Conservation (phyloP, 2,329 filamentous ascomycete species). For the Fusarium floridanum region DNA sequence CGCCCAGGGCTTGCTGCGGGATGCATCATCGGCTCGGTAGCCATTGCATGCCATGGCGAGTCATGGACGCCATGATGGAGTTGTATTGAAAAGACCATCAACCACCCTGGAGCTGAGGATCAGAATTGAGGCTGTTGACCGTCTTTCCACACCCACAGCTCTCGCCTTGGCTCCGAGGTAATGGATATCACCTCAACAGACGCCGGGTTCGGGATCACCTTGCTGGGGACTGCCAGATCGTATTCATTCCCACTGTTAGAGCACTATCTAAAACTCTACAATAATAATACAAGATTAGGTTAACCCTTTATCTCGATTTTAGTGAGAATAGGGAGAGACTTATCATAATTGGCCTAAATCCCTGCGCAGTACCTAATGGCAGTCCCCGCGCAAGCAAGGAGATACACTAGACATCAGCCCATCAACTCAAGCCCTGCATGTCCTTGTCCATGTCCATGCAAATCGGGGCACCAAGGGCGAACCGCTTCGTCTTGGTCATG, state of each 20-base stretch:
- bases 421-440: slow-evolving; percentile 28
- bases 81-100: not conserved
- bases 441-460: slow-evolving; percentile 29
- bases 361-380: no score
- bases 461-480: slow-evolving; percentile 28
- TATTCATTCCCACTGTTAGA: no score
- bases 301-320: no score
- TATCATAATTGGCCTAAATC: no score
- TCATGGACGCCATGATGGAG: not conserved
- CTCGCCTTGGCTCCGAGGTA: not conserved
- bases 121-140: slow-evolving; percentile 15
- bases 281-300: no score
- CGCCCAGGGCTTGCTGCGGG: not conserved
- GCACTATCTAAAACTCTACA: no score
- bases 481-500: slow-evolving; percentile 25
- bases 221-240: no score
- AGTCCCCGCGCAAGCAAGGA: no score
- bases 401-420: slow-evolving; percentile 21
- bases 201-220: not conserved
- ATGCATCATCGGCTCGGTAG: not conserved
- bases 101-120: not conserved
- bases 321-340: no score
- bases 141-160: slow-evolving; percentile 25
- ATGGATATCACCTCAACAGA: not conserved
- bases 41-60: not conserved